Evolutionary conservation across 2,329 filamentous ascomycete genomes (phyloP).

Genomic region (Aureobasidium pullulans): DNA sequence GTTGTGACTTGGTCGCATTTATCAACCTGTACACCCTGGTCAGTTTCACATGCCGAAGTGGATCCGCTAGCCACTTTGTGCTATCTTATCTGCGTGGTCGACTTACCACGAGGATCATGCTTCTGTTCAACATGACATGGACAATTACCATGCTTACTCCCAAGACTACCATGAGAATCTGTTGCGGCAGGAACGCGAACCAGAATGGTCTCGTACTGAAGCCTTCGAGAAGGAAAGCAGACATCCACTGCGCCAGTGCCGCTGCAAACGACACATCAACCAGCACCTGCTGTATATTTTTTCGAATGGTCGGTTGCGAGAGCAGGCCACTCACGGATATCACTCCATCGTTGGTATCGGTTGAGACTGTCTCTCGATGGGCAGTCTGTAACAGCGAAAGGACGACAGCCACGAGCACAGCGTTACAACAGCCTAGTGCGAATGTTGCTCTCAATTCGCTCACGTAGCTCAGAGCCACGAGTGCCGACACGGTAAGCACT

Average conservation of each 20-base stretch:
- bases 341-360: conserved; percentile 23
- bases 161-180: conserved; percentile 18
- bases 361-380: conserved; percentile 16
- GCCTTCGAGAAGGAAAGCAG: conserved; percentile 23
- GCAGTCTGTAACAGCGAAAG: conserved; percentile 35
- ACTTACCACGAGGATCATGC: conserved; percentile 26
- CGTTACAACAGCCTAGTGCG: conserved; percentile 36
- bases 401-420: conserved; percentile 33
- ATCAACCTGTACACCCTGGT: conserved; percentile 2
- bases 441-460: conserved; percentile 29
- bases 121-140: conserved; percentile 20
- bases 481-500: conserved; percentile 29
- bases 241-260: conserved; percentile 20
- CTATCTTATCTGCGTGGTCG: neutral
- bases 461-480: conserved; percentile 28
- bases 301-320: conserved; percentile 19
- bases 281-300: conserved; percentile 12
- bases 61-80: neutral
- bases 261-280: conserved; percentile 26
- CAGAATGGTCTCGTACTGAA: conserved; percentile 21
- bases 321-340: conserved; percentile 31
- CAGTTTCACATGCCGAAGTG: conserved; percentile 4
- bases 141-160: conserved; percentile 19
- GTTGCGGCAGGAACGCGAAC: conserved; percentile 20
- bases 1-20: conserved; percentile 3